A percentile compares a stretch with the other conserved stretches of the same genome.
Evolutionary conservation across 805 yeast species (phyloP).

Genomic region (Monosporozyma unispora): DNA sequence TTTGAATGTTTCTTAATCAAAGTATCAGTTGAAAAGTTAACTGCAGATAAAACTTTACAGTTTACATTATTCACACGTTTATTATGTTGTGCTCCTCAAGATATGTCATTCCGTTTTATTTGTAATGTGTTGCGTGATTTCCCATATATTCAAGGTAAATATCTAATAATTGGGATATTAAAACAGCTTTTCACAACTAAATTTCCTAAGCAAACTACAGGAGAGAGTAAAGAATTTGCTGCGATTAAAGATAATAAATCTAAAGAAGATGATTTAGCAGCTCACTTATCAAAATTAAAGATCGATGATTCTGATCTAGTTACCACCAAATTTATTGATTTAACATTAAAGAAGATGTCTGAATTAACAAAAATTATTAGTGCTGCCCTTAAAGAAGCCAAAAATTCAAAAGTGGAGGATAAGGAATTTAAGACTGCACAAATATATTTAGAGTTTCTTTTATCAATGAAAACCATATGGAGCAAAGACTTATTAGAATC

Average conservation of each 20-base stretch:
- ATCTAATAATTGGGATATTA: conserved; percentile 55
- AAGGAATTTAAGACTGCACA: conserved; percentile 30
- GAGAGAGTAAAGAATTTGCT: too few species aligned
- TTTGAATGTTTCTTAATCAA: conserved; percentile 36
- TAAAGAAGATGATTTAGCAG: not conserved
- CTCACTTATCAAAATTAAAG: conserved; percentile 1
- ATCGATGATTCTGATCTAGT: conserved; percentile 5
- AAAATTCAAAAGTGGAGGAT: conserved; percentile 14
- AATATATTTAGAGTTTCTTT: conserved; percentile 48
- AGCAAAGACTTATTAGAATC: conserved; percentile 16
- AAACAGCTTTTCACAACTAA: not conserved
- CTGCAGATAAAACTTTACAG: conserved; percentile 36
- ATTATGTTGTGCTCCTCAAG: conserved; percentile 50
- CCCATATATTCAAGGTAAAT: conserved; percentile 53
- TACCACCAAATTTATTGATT: conserved; percentile 29
- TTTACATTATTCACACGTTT: conserved; percentile 58
- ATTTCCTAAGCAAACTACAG: not conserved
- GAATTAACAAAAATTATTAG: conserved; percentile 29
- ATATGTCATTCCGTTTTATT: conserved; percentile 48
- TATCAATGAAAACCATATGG: conserved; percentile 30
- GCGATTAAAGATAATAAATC: not conserved
- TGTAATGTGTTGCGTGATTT: conserved; percentile 56
- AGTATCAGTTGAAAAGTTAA: conserved; percentile 28
- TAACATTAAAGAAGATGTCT: conserved; percentile 33
- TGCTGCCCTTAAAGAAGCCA: conserved; percentile 11